A percentile compares a stretch with the other conserved stretches of the same genome.
Evolutionary conservation across 176 grass and related monocot genomes (phyloP).

Genomic region (Musa schizocarpa): DNA sequence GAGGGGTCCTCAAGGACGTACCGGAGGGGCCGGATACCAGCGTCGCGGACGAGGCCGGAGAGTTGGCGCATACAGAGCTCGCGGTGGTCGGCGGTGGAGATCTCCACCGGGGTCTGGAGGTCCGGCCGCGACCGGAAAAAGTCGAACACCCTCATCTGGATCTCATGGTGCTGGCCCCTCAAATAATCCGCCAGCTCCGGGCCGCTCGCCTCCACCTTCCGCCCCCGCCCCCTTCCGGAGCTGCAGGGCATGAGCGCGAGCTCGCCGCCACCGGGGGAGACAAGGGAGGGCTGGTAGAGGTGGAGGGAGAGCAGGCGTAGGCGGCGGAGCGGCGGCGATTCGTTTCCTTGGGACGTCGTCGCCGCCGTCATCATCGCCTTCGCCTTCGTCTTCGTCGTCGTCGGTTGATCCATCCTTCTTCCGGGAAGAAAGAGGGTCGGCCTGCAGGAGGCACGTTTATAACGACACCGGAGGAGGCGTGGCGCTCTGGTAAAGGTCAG

Average conservation of each 20-base stretch:
- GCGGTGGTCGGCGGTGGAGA: slow-evolving; percentile 53
- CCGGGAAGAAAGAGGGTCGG: background rate
- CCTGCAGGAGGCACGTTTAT: background rate
- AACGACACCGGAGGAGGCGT: background rate
- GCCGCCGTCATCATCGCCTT: slow-evolving; percentile 12
- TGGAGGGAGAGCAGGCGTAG: slow-evolving; percentile 47
- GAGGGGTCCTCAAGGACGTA: slow-evolving; percentile 41
- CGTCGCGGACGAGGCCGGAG: slow-evolving; percentile 61
- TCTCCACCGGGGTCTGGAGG: slow-evolving; percentile 80
- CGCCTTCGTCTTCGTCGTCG: slow-evolving; percentile 28
- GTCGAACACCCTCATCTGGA: slow-evolving; percentile 56
- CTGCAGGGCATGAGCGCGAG: slow-evolving; percentile 45
- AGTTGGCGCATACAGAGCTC: slow-evolving; percentile 89
- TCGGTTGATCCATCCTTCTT: background rate
- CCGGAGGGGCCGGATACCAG: slow-evolving; percentile 70
- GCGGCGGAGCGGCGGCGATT: slow-evolving; percentile 32
- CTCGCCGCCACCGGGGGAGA: background rate
- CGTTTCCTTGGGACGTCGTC: slow-evolving; percentile 8
- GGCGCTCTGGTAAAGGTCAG: background rate
- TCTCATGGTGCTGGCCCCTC: slow-evolving; percentile 32
- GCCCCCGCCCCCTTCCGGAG: background rate
- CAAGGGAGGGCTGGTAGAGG: slow-evolving; percentile 31
- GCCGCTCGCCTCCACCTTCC: slow-evolving; percentile 30
- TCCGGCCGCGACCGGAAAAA: slow-evolving; percentile 61
- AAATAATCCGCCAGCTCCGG: slow-evolving; percentile 43